Evolutionary conservation across 1,284 basidiomycete genomes (phyloP), one percentile per base, ranked within the genome.

Genomic region (Ceratobasidium sp.): DNA sequence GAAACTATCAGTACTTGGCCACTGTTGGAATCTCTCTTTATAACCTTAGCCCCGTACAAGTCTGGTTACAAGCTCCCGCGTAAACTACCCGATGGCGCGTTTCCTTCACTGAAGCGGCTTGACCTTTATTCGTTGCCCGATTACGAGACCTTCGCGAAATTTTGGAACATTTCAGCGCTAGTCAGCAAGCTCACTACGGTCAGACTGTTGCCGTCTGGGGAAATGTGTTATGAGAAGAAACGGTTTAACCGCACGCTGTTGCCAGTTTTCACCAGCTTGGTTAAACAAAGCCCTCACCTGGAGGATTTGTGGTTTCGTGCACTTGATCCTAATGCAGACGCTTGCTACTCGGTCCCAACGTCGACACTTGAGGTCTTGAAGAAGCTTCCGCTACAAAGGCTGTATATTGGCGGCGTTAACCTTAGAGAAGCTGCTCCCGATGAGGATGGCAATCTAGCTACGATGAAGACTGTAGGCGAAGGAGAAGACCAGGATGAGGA

Each of bases 141-240:
- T 23, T 17, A 5, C 5, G 20, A 42, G 17, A 62, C 59, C 6
- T 62, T 62, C 38, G 5, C 7, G 7, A 62, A 3, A 20, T 62
- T 62, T 20, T 62, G 59, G 59, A 23, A 28, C 13, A 23, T 42
- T 5, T 33, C 59, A 7, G 59, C 15, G 17, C 20, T 62, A 20
- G 59, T 62, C 38, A 42, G 59, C 59, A 62, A 62, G 38, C 59
- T 62, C 9, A 62, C 59, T 7, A 40, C 59, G 59, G 59, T 62
- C 33, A 62, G 17, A 12, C 12, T 62, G 38, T 17, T 62, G 33
- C 59, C 59, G 13, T 38, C 28, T 15, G 59, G 59, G 4, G 59
- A 62, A 13, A 17, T 40, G 59, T 62, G 59, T 42, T 38, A 38
- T 2, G 59, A 62, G 17, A 42, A 62, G 38, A 15, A 17, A 10